phyloP scores from a whole-genome alignment of 805 yeast genomes.

The Kregervanrija fluxuum region DNA sequence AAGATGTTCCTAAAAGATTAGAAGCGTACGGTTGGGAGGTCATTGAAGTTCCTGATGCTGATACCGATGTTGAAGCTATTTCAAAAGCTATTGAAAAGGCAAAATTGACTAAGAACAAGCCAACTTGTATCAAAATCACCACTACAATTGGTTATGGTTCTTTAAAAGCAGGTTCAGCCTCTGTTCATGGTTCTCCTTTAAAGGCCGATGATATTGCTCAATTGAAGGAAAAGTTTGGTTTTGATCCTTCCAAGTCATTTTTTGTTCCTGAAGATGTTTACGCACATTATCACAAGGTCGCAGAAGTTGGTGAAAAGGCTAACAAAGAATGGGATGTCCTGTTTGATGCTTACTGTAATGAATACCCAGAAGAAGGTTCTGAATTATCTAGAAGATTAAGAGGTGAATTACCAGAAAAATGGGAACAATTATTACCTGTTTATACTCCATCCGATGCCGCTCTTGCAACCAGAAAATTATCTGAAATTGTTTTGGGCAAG shows the following conservation, averaged over 20 bases:
- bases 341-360: conserved; percentile 51
- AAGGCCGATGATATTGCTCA: conserved; percentile 88
- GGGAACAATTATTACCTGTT: conserved; percentile 72
- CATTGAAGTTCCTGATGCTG: conserved; percentile 69
- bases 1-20: conserved; percentile 78
- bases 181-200: conserved; percentile 95
- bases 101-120: conserved; percentile 70
- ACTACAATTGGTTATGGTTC: conserved; percentile 97
- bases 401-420: conserved; percentile 72
- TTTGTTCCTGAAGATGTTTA: conserved; percentile 78
- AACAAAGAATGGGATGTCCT: conserved; percentile 72
- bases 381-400: conserved; percentile 73
- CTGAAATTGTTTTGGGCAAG: conserved; percentile 67
- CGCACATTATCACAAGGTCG: conserved; percentile 54
- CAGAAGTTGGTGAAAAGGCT: conserved; percentile 54
- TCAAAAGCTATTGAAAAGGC: conserved; percentile 71
- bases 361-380: conserved; percentile 72
- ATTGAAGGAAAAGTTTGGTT: conserved; percentile 77
- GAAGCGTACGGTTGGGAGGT: conserved; percentile 95
- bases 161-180: conserved; percentile 71
- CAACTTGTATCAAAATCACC: conserved; percentile 79
- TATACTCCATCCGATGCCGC: conserved; percentile 76
- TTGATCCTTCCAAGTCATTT: conserved; percentile 78
- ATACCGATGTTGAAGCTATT: conserved; percentile 68
- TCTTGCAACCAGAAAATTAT: conserved; percentile 89